Conservation (phyloP, 2,329 filamentous ascomycete genomes). For the Aspergillus tamarii region DNA sequence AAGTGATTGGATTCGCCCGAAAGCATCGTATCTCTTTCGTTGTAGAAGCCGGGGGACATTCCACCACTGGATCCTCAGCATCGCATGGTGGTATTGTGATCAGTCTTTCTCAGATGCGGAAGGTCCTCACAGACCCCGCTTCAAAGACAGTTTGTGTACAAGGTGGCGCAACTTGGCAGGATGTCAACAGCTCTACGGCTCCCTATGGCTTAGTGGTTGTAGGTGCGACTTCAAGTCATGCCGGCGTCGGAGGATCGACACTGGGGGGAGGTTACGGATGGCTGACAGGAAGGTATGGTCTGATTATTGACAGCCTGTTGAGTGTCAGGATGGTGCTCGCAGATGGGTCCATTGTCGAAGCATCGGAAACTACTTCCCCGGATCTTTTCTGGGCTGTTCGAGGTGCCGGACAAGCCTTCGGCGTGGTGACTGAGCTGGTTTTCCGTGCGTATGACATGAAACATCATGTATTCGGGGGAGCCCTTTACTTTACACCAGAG, state of each 20-base stretch:
- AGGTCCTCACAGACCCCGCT: conserved; percentile 52
- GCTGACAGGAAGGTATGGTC: conserved; percentile 56
- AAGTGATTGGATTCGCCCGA: conserved; percentile 49
- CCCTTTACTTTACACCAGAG: conserved; percentile 7
- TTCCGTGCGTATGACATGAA: conserved; percentile 12
- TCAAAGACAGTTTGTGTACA: conserved; percentile 52
- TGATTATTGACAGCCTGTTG: conserved; percentile 54
- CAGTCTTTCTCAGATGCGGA: conserved; percentile 56
- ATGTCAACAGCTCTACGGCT: conserved; percentile 57
- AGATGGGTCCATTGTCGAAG: conserved; percentile 37
- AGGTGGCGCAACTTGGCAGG: conserved; percentile 58
- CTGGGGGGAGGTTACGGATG: conserved; percentile 62
- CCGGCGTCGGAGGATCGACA: conserved; percentile 61
- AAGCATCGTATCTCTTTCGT: conserved; percentile 53
- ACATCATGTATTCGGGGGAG: conserved; percentile 5
- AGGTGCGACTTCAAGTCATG: conserved; percentile 62
- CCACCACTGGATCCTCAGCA: conserved; percentile 55
- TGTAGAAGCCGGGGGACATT: conserved; percentile 61
- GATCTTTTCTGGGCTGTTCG: conserved; percentile 53
- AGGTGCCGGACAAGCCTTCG: conserved; percentile 48
- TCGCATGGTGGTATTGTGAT: conserved; percentile 59
- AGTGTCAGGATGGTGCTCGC: conserved; percentile 41
- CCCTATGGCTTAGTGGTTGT: conserved; percentile 59
- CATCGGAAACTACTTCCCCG: conserved; percentile 46
- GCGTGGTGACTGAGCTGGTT: conserved; percentile 48